Base-by-base conservation (phyloP, 1,284 basidiomycete species). In the Ceratobasidium sp. region DNA sequence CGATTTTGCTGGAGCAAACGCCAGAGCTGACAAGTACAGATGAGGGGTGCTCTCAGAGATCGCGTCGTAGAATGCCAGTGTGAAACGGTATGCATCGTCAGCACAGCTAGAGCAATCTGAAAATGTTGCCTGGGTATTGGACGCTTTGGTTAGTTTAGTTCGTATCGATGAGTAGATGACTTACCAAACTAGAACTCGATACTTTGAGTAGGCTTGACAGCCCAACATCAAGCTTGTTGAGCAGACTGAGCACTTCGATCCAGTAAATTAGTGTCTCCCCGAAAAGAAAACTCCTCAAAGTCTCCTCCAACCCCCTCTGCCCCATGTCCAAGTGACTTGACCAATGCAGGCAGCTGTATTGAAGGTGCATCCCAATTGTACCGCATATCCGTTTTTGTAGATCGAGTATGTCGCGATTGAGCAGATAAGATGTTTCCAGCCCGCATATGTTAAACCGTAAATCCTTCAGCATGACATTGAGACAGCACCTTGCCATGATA, bases 371-470 rank as follows among this genome's bases (percentile, higher is more conserved):
- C 18, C 44, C 28, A 13, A 78, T 64, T 6, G 1, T 39, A 26
- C 5, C 18, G 55, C 55, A 18, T 26, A 78, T 55, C 40, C 53
- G 66, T 4, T 10, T 4, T 33, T 9, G 5, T 9, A 78, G 56
- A 39, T 72, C 60, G 9, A 9, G 20, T 2, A 78, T 33, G 23
- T 72, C 58, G 39, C 67, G n/a, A 49, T 78, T 78, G 56, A 49
- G 69, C 15, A 49, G 9, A 53, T 70, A 28, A 5, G 77, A 78
- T 28, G 77, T 64, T 23, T 78, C 77, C 12, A 78, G 60, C 1
- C 33, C 42, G 68, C 77, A 78, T 69, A 78, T 78, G 15, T 78
- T 78, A 49, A 78, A 78, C 44, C n/a, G 61, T 3, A 78, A 46
- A 15, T 66, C 77, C 44, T 18, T 9, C 23, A 49, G 18, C 76